Percentiles rank a stretch among this genome's conserved stretches.
These are phyloP conservation scores for Cyclotella distinguenda DNA, from an alignment of 108 stramenopile genomes.

Conservation along the genomic window DNA sequence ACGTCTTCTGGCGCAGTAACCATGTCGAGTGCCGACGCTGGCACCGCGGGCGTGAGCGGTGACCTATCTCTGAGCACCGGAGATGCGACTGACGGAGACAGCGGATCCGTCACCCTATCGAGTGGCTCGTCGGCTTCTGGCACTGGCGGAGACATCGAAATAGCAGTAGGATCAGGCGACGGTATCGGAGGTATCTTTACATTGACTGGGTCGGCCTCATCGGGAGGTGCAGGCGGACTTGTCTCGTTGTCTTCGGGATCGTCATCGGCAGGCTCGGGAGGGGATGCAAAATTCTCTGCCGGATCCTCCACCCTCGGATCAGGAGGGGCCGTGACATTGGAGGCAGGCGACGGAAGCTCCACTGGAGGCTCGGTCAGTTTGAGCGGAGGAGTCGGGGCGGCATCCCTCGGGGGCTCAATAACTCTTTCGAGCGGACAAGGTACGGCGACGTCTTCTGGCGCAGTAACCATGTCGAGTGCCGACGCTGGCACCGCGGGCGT, in stretches of 20 bases:
- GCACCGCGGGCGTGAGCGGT: too few species aligned
- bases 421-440: not conserved
- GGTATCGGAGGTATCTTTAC: not conserved
- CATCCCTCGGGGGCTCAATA: not conserved
- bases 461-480: slow-evolving; percentile 1
- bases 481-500: slow-evolving; percentile 11
- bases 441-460: slow-evolving; percentile 1
- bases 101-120: not conserved
- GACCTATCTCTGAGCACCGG: too few species aligned
- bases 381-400: slow-evolving; percentile 2
- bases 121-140: slow-evolving; percentile 3
- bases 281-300: slow-evolving; percentile 3
- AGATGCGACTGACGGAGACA: slow-evolving; percentile 7
- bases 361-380: slow-evolving; percentile 8
- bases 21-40: slow-evolving; percentile 10
- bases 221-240: not conserved
- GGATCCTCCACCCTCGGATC: not conserved
- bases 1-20: too few species aligned
- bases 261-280: slow-evolving; percentile 3
- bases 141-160: not conserved
- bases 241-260: slow-evolving; percentile 1
- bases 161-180: not conserved
- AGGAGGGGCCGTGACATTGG: slow-evolving; percentile 4
- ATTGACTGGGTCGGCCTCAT: not conserved
- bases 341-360: slow-evolving; percentile 3